phyloP scores from a whole-genome alignment of 805 yeast species.

The Candida easanensis region DNA sequence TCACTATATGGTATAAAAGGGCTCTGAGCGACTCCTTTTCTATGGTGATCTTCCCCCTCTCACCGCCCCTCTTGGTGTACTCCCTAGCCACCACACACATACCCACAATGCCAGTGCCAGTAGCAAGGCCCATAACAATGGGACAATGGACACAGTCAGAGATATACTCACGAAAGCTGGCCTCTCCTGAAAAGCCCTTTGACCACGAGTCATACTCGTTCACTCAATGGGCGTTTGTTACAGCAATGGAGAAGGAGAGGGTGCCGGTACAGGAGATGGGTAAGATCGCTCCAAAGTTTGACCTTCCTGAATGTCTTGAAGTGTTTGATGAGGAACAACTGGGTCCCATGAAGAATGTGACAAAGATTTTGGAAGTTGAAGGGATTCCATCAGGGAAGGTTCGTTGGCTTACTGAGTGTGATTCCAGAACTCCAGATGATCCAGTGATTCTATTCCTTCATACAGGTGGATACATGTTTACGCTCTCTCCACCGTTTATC shows the following conservation, averaged over 20 bases:
- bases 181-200: constrained; percentile 2
- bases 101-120: background rate
- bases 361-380: constrained; percentile 1
- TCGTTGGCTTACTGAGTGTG: constrained; percentile 4
- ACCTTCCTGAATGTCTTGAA: background rate
- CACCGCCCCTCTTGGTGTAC: no score
- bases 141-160: constrained; percentile 2
- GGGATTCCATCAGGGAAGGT: constrained; percentile 1
- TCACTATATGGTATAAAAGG: no score
- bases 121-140: no score
- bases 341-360: background rate
- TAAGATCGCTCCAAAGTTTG: background rate
- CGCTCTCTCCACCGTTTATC: constrained; percentile 2
- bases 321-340: background rate
- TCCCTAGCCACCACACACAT: no score
- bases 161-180: constrained; percentile 1
- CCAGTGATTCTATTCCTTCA: constrained; percentile 4
- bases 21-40: no score
- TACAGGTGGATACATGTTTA: constrained; percentile 2
- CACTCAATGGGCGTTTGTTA: constrained; percentile 7
- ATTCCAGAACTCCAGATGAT: constrained; percentile 1
- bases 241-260: constrained; percentile 3
- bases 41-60: no score
- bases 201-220: constrained; percentile 4
- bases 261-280: background rate